Conservation (phyloP, 345 rosid species). For the Theobroma cacao region DNA sequence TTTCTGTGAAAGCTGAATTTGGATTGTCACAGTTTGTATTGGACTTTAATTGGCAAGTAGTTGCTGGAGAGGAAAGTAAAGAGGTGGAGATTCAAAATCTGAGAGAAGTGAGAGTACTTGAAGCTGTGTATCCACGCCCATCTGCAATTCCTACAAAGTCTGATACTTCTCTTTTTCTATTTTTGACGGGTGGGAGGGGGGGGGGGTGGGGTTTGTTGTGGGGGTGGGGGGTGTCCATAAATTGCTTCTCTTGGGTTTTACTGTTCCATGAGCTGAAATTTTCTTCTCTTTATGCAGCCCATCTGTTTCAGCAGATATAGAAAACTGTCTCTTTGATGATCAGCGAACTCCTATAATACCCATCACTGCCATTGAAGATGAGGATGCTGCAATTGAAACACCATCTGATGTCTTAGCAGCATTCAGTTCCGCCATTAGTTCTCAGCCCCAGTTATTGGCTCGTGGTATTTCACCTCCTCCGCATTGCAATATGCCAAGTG, state of each 20-base stretch:
- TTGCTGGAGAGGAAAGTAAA: slow-evolving; percentile 84
- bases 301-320: slow-evolving; percentile 39
- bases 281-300: slow-evolving; percentile 58
- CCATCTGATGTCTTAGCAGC: slow-evolving; percentile 33
- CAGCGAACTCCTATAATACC: slow-evolving; percentile 58
- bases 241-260: slow-evolving; percentile 9
- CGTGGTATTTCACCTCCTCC: slow-evolving; percentile 29
- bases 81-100: slow-evolving; percentile 68
- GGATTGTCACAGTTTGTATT: slow-evolving; percentile 53
- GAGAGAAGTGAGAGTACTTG: slow-evolving; percentile 90
- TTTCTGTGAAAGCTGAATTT: slow-evolving; percentile 22
- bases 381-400: slow-evolving; percentile 49
- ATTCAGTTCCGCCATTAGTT: slow-evolving; percentile 22
- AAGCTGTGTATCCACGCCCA: slow-evolving; percentile 92
- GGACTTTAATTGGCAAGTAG: slow-evolving; percentile 71
- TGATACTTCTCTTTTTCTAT: slow-evolving; percentile 20
- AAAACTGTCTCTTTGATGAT: slow-evolving; percentile 40
- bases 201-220: background rate
- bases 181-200: background rate
- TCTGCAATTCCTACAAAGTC: slow-evolving; percentile 86
- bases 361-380: slow-evolving; percentile 81
- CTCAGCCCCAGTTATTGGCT: slow-evolving; percentile 33
- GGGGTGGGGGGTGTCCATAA: background rate
- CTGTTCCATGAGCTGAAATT: slow-evolving; percentile 11
- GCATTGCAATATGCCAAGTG: slow-evolving; percentile 23